phyloP scores from a whole-genome alignment of 2,329 filamentous ascomycete genomes.

The Sarocladium strictum region DNA sequence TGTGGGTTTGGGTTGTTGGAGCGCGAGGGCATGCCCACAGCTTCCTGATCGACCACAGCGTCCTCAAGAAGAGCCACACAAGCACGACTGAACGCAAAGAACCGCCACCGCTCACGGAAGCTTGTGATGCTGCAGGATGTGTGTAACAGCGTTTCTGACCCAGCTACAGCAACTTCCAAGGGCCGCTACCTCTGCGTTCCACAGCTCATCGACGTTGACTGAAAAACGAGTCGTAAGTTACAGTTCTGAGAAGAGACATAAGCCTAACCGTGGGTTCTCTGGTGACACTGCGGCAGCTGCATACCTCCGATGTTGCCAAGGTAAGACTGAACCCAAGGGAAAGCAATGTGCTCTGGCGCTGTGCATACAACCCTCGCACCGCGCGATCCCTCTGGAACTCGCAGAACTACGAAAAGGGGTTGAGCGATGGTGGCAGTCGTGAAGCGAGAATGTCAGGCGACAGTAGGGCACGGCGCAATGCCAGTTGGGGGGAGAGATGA shows the following conservation, averaged over 20 bases:
- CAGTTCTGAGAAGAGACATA: neutral
- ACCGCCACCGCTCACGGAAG: neutral
- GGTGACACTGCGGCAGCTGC: neutral
- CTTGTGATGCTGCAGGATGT: neutral
- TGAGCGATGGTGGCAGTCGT: neutral
- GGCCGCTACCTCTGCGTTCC: neutral
- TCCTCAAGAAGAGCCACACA: neutral
- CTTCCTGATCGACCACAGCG: neutral
- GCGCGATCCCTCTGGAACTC: neutral
- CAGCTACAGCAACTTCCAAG: neutral
- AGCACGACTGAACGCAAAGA: slow-evolving; percentile 1
- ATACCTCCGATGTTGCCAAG: neutral
- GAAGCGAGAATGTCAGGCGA: neutral
- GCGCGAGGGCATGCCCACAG: neutral
- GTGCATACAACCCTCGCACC: neutral
- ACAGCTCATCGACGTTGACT: neutral
- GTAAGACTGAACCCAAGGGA: neutral
- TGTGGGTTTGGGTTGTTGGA: neutral
- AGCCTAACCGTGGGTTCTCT: neutral
- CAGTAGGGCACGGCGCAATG: neutral
- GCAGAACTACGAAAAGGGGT: neutral
- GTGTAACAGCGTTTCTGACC: neutral
- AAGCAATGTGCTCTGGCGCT: neutral
- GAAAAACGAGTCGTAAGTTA: slow-evolving; percentile 7
- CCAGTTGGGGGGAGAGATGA: neutral